Percentiles rank a stretch among this genome's conserved stretches.
phyloP scores from a whole-genome alignment of 2,329 filamentous ascomycete genomes.

The Xylaria sp. region DNA sequence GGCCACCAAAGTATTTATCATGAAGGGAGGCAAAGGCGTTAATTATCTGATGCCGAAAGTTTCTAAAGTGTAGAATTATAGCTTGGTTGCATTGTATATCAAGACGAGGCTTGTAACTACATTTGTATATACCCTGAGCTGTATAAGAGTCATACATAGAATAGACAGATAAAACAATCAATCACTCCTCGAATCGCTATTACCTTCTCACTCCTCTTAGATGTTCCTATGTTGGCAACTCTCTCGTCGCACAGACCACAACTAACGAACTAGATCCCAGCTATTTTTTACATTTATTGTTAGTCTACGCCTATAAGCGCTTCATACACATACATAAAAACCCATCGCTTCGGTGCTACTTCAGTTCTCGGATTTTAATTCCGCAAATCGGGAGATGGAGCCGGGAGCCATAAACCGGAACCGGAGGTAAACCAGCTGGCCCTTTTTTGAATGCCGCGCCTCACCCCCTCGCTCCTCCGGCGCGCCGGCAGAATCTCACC shows the following conservation, averaged over 20 bases:
- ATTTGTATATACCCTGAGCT: constrained; percentile 22
- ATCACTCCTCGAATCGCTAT: constrained; percentile 12
- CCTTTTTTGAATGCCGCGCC: constrained; percentile 65
- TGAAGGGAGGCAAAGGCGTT: constrained; percentile 70
- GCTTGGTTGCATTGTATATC: not conserved
- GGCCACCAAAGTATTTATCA: constrained; percentile 51
- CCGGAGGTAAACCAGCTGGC: not conserved
- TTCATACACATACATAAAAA: too few relatives aligned
- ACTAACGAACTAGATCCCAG: too few relatives aligned
- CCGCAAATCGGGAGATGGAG: not conserved
- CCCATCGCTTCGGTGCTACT: not conserved
- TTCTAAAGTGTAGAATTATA: constrained; percentile 3
- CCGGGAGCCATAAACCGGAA: not conserved
- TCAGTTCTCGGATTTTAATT: too few relatives aligned
- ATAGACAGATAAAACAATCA: not conserved
- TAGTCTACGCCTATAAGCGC: too few relatives aligned
- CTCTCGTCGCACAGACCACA: constrained; percentile 24
- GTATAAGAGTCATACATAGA: constrained; percentile 10
- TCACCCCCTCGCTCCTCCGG: constrained; percentile 66
- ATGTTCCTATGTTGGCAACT: too few relatives aligned
- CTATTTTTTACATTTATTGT: too few relatives aligned
- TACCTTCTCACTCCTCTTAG: not conserved
- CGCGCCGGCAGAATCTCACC: constrained; percentile 64
- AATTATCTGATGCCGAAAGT: constrained; percentile 70
- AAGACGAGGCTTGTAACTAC: constrained; percentile 11